Evolutionary conservation across 306 rosid genomes (phyloP).

Genomic region (Nissolia schottii): DNA sequence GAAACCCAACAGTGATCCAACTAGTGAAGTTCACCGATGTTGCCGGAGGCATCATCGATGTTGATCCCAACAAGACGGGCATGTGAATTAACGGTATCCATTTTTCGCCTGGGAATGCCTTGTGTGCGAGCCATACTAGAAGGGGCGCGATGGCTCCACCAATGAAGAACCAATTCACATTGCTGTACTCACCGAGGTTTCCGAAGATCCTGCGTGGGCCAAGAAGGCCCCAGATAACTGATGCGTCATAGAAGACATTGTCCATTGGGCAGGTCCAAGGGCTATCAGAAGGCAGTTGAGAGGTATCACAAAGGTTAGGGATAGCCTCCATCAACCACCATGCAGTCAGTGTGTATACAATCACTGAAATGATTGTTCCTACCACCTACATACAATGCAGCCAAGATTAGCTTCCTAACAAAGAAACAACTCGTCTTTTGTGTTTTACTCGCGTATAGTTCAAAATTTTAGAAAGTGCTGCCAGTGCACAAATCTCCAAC

Average conservation of each 20-base stretch:
- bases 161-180: slow-evolving; percentile 64
- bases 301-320: slow-evolving; percentile 65
- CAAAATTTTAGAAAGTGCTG: no score
- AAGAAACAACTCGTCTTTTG: not conserved
- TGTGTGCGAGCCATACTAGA: slow-evolving; percentile 66
- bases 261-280: slow-evolving; percentile 87
- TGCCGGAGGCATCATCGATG: slow-evolving; percentile 80
- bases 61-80: slow-evolving; percentile 68
- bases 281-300: slow-evolving; percentile 40
- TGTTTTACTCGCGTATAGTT: not conserved
- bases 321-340: slow-evolving; percentile 78
- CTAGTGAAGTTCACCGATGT: slow-evolving; percentile 67
- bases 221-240: slow-evolving; percentile 86
- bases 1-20: slow-evolving; percentile 53
- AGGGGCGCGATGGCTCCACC: slow-evolving; percentile 70
- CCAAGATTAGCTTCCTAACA: not conserved
- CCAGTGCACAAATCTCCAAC: no score
- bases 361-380: slow-evolving; percentile 58
- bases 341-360: slow-evolving; percentile 56
- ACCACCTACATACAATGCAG: slow-evolving; percentile 47
- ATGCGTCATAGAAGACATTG: slow-evolving; percentile 68
- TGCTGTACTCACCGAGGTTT: slow-evolving; percentile 62
- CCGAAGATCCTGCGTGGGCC: slow-evolving; percentile 89
- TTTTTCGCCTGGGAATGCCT: slow-evolving; percentile 45
- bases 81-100: slow-evolving; percentile 63